Conservation (phyloP, 306 rosid genomes). For the Sphenostylis stenocarpa region DNA sequence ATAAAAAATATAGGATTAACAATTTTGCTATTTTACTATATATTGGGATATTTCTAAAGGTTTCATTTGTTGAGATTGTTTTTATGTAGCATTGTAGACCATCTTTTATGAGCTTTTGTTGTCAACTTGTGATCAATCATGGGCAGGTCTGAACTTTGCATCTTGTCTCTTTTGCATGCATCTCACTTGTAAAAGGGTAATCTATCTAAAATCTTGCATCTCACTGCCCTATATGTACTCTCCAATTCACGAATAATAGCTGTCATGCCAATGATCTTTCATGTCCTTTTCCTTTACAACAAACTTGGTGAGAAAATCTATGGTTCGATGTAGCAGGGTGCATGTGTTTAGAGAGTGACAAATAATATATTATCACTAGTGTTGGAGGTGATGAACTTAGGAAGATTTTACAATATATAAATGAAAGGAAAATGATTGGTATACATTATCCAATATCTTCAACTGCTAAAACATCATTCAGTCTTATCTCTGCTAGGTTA, state of each 20-base stretch:
- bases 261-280: slow-evolving; percentile 27
- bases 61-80: slow-evolving; percentile 54
- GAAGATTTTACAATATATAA: not conserved
- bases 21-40: not conserved
- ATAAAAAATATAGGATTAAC: not conserved
- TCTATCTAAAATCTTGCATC: not conserved
- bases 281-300: slow-evolving; percentile 25
- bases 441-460: too few relatives aligned
- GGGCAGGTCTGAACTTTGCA: slow-evolving; percentile 34
- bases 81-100: slow-evolving; percentile 59
- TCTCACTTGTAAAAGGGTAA: not conserved
- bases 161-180: not conserved
- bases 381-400: not conserved
- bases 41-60: too few relatives aligned
- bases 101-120: slow-evolving; percentile 52
- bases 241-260: not conserved
- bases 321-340: not conserved
- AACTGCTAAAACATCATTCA: too few relatives aligned
- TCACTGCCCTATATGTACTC: not conserved
- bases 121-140: slow-evolving; percentile 53
- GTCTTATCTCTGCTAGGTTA: too few relatives aligned
- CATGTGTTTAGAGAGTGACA: slow-evolving; percentile 4
- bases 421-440: too few relatives aligned
- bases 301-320: slow-evolving; percentile 21
- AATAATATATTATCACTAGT: not conserved